Base-by-base conservation (phyloP, 2,329 filamentous ascomycete species). In the Ceratocystis ficicola region DNA sequence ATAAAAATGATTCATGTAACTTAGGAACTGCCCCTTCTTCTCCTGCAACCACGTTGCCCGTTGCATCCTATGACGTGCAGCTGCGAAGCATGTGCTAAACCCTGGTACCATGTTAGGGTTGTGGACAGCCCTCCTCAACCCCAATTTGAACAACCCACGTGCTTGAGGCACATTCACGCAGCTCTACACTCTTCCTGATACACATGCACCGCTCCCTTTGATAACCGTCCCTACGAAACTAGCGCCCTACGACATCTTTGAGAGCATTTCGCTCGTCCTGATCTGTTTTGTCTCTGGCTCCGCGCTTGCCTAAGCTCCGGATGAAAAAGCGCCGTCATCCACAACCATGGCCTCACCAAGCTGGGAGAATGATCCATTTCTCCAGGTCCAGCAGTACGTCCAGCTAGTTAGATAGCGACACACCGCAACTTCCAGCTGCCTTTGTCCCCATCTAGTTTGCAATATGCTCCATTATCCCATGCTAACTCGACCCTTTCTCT, bases 341-440 rank as follows among this genome's bases (percentile, higher is more conserved):
- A 25, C 65, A 74, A 78, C 72, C 74, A 86, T 86, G 82, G 87
- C 87, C 84, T 84, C 84, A 75, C 86, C 84, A 70, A 83, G 79
- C 6, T 84, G 82, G 73, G 84, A 86, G 72, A 80, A 85, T 77
- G 85, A 88, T 73, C 85, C 85, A 57, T 88, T 88, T 79, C 83
- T 87, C 77, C 84, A 88, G 74, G 85, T 87, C 71, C 85, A 88
- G 73, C 83, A 85, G 85, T 87, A 77, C 64, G 81, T 72, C 36
- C 44, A 10, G 25, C 64, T 55, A 44, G 52, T 68, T 22, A 1
- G 17, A 20, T 50, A 10, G 28, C 32, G n/a, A 41, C 46, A 32
- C 61, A 15, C 59, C 3, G 36, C 36, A 41, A 15, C 36, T 41
- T 41, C 12, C 5, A 41, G 36, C 20, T 28, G 64, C 52, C 44